A percentile compares a stretch with the other conserved stretches of the same genome.
phyloP scores from a whole-genome alignment of 208 protist species.

The Wallacemonas sp. region DNA sequence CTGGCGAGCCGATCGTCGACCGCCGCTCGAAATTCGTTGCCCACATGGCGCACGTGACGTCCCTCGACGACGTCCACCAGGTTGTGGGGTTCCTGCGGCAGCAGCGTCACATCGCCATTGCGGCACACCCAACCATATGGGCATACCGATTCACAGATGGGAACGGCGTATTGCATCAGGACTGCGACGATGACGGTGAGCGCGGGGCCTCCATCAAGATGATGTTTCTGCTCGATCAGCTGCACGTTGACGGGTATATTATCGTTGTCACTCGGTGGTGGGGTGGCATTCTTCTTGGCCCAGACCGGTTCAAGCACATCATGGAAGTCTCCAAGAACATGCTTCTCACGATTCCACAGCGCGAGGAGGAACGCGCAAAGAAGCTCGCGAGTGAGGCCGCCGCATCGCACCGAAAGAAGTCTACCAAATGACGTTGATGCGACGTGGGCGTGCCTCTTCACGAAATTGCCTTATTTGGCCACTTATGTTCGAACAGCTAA shows the following conservation, averaged over 20 bases:
- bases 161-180: constrained; percentile 63
- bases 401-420: neutral
- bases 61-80: constrained; percentile 37
- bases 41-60: constrained; percentile 75
- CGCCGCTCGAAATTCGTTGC: constrained; percentile 87
- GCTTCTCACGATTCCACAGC: constrained; percentile 63
- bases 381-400: neutral
- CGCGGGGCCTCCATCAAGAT: constrained; percentile 77
- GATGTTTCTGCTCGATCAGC: constrained; percentile 84
- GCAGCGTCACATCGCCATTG: constrained; percentile 65
- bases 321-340: constrained; percentile 81
- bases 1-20: constrained; percentile 62
- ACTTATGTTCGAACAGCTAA: too few species aligned
- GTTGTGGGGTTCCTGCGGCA: constrained; percentile 57
- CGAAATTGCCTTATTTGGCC: neutral
- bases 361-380: constrained; percentile 20
- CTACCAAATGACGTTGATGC: neutral
- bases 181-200: constrained; percentile 95
- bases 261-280: constrained; percentile 96
- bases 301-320: constrained; percentile 94
- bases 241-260: constrained; percentile 78
- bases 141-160: constrained; percentile 90
- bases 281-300: constrained; percentile 93
- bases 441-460: neutral
- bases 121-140: constrained; percentile 91